Percentiles rank a stretch among this genome's conserved stretches.
These are phyloP conservation scores for Claviceps cyperi DNA, from an alignment of 2,329 filamentous ascomycete genomes.

Conservation along the genomic window DNA sequence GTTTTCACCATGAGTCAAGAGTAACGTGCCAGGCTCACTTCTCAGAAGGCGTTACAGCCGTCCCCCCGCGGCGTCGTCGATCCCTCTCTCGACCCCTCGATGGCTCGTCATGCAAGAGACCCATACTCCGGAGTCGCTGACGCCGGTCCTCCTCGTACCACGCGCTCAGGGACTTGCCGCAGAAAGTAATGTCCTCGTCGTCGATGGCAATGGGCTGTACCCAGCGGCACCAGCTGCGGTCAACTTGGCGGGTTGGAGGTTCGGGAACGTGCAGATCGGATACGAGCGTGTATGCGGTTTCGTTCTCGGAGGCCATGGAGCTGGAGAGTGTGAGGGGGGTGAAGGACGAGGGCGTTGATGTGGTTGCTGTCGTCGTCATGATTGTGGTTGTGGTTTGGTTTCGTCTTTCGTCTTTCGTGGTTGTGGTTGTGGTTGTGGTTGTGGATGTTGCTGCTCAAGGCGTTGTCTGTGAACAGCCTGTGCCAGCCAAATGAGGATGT, in stretches of 20 bases:
- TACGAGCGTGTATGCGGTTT: slow-evolving; percentile 17
- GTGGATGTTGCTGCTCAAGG: background rate
- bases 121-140: slow-evolving; percentile 17
- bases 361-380: background rate
- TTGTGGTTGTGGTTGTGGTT: background rate
- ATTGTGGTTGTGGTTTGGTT: background rate
- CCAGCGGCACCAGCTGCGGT: slow-evolving; percentile 26
- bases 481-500: too few species aligned
- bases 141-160: slow-evolving; percentile 40
- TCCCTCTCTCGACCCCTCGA: slow-evolving; percentile 7
- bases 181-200: slow-evolving; percentile 46
- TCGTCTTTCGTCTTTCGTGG: background rate
- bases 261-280: slow-evolving; percentile 20
- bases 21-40: background rate
- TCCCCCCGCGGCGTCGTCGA: slow-evolving; percentile 14
- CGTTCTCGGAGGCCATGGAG: slow-evolving; percentile 8
- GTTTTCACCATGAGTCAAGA: background rate
- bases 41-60: background rate
- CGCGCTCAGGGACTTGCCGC: slow-evolving; percentile 42
- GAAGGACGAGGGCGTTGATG: background rate
- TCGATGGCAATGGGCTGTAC: slow-evolving; percentile 42
- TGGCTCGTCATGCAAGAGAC: slow-evolving; percentile 6
- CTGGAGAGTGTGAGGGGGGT: background rate
- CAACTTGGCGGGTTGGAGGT: slow-evolving; percentile 19
- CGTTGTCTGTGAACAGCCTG: too few species aligned